Base-by-base conservation (phyloP, 1,139 yeast genomes). In the Pneumocystis oryctolagi region DNA sequence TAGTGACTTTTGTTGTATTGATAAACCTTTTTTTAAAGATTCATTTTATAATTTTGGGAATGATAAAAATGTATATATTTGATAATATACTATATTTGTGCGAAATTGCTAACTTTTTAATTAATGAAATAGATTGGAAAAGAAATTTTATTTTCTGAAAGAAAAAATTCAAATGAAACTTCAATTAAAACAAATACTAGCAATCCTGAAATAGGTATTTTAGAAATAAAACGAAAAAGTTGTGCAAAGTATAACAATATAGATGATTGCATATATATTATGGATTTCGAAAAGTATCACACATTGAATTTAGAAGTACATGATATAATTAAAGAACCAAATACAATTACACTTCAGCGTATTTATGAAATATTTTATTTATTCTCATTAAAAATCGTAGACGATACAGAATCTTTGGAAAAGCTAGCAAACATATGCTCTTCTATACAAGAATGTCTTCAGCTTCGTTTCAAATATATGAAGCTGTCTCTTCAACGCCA, bases 391-490 rank as follows among this genome's bases (percentile, higher is more conserved):
- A 8, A 6, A 9, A 5, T 4, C 20, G 32, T 16, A 31, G 28
- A n/a, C 8, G 58, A 57, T 8, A 6, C 57, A 6, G 56, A n/a
- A 4, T 53, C 39, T 31, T n/a, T 37, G 14, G 60, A 59, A 6
- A 95, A 87, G 66, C 76, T 94, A 66, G 78, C 84, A 63, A 82
- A 80, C 60, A 80, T 92, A 70, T 92, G 85, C 72, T 73, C 79
- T 34, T 83, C 86, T 66, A 87, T 94, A 39, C 82, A 83, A 66
- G 77, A 79, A 55, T 87, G 97, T 71, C 79, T 92, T 66, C 84
- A 82, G 28, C 72, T 87, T 65, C 83, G 99, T 72, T 84, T 82
- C 69, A 86, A 84, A 72, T 94, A 90, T 72, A 85, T 87, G 74
- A 71, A 75, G 1, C 70, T 81, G 5, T 89, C 97, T 0, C 70